Conservation (phyloP, 2,329 filamentous ascomycete genomes). For the Beauveria australis region DNA sequence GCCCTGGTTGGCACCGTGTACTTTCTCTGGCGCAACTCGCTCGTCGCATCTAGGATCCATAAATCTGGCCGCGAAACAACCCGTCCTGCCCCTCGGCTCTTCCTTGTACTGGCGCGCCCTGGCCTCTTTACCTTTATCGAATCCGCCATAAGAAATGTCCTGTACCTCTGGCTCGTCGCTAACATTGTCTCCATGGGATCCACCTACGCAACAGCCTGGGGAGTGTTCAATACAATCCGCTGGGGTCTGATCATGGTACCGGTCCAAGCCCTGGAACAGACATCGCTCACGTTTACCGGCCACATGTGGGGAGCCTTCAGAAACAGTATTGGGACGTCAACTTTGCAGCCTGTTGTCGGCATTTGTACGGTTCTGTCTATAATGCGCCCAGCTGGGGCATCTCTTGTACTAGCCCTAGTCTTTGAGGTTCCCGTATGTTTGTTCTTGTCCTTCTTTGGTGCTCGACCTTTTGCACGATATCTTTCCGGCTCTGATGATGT, state of each 20-base stretch:
- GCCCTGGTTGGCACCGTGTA: constrained; percentile 50
- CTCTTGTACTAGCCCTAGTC: constrained; percentile 42
- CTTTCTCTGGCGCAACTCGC: constrained; percentile 34
- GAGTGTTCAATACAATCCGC: constrained; percentile 64
- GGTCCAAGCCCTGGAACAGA: constrained; percentile 57
- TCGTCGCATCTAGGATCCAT: neutral
- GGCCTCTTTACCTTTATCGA: constrained; percentile 54
- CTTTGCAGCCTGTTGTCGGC: constrained; percentile 14
- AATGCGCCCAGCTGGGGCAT: constrained; percentile 42
- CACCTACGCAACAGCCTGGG: constrained; percentile 64
- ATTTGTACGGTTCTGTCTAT: constrained; percentile 28
- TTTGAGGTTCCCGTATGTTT: constrained; percentile 57
- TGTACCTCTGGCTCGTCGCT: constrained; percentile 64
- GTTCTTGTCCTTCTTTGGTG: constrained; percentile 52
- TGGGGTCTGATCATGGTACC: constrained; percentile 72
- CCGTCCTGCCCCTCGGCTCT: constrained; percentile 31
- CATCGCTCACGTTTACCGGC: constrained; percentile 56
- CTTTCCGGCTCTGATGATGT: constrained; percentile 50
- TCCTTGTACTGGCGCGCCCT: constrained; percentile 46
- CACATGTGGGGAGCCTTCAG: constrained; percentile 54
- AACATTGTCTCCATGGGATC: constrained; percentile 55
- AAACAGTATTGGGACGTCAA: constrained; percentile 18
- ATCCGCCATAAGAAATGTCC: constrained; percentile 57
- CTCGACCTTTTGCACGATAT: constrained; percentile 52
- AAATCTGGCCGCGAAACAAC: constrained; percentile 6